Evolutionary conservation across 768 basidiomycete genomes (phyloP), one percentile per base, ranked within the genome.

Genomic region (Leccinum subgranulosum): DNA sequence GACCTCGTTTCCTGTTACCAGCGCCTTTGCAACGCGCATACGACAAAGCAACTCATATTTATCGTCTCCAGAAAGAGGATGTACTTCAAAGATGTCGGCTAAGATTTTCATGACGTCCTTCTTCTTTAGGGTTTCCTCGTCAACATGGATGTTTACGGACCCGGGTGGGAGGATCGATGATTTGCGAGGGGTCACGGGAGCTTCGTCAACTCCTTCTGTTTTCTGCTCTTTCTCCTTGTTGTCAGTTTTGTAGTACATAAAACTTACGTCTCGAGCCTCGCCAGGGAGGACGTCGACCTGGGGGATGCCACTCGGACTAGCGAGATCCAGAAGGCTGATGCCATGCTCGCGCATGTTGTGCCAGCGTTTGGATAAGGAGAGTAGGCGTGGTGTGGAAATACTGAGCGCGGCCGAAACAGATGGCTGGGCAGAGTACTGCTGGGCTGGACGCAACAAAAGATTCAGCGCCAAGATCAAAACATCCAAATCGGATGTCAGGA

Each of bases 381-480:
- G 84, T 12, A 98, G 80, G 52, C 91, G 88, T 55, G 86, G 81
- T 3, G 86, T 90, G 34, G 87, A 92, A 57, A 90, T 88, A 72
- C 81, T 88, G n/a, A 92, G 80, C 1, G 86, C 85, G 63, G 89
- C 84, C 41, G 91, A 88, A 52, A 95, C 87, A 12, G 92, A 85
- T 9, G 90, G 88, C 65, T 92, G 88, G 14, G 87, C 84, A 8
- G 92, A 94, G 71, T 97, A 98, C 69, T 98, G 95, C 67, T 98
- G 95, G 4, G 93, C 87, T 2, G 96, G 95, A 31, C 97, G 89
- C 28, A 98, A 83, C 50, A 97, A 78, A 48, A 98, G 82, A 63
- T 90, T 88, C 58, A 98, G 79, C 33, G 93, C 82, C 31, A 90
- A 76, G 54, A 92, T 83, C 45, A 98, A 79, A 46, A 98, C 80